These are phyloP conservation scores for Pseudisothecium myosuroides DNA, from an alignment of 225 moss, liverwort and hornwort species.

Conservation along the genomic window DNA sequence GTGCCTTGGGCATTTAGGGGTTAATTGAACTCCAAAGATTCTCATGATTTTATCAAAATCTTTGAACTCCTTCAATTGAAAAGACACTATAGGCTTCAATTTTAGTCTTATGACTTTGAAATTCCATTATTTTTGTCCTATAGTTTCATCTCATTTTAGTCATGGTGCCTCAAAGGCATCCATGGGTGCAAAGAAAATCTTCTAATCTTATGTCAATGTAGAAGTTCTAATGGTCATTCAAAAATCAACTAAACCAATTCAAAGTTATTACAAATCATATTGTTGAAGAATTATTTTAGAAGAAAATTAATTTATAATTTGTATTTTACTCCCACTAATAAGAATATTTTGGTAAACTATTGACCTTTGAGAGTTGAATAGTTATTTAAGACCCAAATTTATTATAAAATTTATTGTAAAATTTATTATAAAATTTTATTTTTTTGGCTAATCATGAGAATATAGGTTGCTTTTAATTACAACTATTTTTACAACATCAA, in stretches of 20 bases:
- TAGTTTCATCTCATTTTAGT: too few species aligned
- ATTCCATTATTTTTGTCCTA: not conserved
- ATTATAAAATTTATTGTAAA: not conserved
- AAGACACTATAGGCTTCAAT: not conserved
- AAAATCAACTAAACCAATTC: accelerated
- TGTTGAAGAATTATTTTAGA: not conserved
- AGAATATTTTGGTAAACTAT: not conserved
- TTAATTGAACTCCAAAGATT: not conserved
- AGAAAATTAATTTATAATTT: not conserved
- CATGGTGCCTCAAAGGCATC: not conserved
- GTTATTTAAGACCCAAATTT: not conserved
- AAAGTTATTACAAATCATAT: too few species aligned
- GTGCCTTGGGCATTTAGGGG: too few species aligned
- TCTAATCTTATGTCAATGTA: not conserved
- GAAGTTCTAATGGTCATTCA: not conserved
- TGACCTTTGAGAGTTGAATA: not conserved
- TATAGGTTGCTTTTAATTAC: not conserved
- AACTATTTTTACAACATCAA: not conserved
- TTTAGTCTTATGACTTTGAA: not conserved
- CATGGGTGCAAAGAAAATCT: accelerated
- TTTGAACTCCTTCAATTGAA: not conserved
- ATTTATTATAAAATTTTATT: not conserved
- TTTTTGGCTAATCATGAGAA: not conserved
- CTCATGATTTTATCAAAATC: accelerated
- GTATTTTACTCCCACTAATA: not conserved